These are phyloP conservation scores for Dissoconium aciculare DNA, from an alignment of 2,329 filamentous ascomycete species.

Conservation along the genomic window DNA sequence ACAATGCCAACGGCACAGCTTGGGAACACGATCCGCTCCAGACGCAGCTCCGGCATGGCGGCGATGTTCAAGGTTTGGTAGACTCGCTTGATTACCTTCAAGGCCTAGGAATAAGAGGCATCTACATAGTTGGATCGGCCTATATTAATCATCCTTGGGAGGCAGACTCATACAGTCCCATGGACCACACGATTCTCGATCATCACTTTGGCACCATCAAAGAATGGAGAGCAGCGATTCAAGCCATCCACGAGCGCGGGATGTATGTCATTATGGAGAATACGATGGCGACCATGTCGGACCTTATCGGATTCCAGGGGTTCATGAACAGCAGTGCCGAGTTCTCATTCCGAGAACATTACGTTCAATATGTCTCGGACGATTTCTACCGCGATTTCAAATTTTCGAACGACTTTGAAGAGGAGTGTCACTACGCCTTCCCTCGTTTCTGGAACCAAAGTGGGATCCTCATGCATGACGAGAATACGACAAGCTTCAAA, in stretches of 20 bases:
- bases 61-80: slow-evolving; percentile 42
- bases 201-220: slow-evolving; percentile 46
- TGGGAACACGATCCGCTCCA: slow-evolving; percentile 47
- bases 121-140: slow-evolving; percentile 49
- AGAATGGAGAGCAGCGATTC: slow-evolving; percentile 42
- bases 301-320: slow-evolving; percentile 48
- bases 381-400: slow-evolving; percentile 45
- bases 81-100: slow-evolving; percentile 50
- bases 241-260: slow-evolving; percentile 44
- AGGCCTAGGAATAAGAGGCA: slow-evolving; percentile 46
- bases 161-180: slow-evolving; percentile 42
- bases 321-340: slow-evolving; percentile 44
- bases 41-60: slow-evolving; percentile 49
- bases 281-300: slow-evolving; percentile 49
- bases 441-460: slow-evolving; percentile 48
- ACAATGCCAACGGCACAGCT: slow-evolving; percentile 45
- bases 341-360: slow-evolving; percentile 41
- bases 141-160: slow-evolving; percentile 52
- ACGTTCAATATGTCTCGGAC: slow-evolving; percentile 41
- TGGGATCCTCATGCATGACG: slow-evolving; percentile 35
- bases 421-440: slow-evolving; percentile 37
- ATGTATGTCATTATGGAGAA: slow-evolving; percentile 56
- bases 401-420: slow-evolving; percentile 38
- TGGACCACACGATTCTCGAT: slow-evolving; percentile 48
- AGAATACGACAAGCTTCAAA: slow-evolving; percentile 33